phyloP scores from a whole-genome alignment of 2,329 filamentous ascomycete genomes.

The Pseudogymnoascus sp. region DNA sequence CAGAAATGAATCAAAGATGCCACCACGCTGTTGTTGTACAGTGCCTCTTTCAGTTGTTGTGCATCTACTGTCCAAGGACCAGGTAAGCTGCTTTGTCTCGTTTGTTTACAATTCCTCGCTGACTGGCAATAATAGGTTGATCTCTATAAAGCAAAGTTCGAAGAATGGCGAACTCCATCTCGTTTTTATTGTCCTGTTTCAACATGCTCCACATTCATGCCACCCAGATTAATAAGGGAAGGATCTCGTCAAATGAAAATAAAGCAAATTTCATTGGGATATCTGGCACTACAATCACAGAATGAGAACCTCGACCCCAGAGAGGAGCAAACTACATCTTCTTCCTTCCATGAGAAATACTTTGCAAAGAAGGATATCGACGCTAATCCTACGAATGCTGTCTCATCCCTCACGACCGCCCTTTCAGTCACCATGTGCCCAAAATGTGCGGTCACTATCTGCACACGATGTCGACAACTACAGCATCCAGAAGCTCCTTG shows the following conservation, averaged over 20 bases:
- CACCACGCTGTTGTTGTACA: constrained; percentile 37
- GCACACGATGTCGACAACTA: constrained; percentile 35
- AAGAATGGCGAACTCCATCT: constrained; percentile 39
- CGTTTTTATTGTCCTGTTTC: constrained; percentile 42
- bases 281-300: not conserved
- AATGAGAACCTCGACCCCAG: not conserved
- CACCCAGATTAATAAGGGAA: constrained; percentile 23
- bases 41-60: constrained; percentile 36
- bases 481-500: constrained; percentile 33
- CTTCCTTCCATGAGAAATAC: not conserved
- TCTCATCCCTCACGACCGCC: not conserved
- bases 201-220: constrained; percentile 42
- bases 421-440: constrained; percentile 34
- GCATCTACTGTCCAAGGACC: constrained; percentile 29
- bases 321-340: not conserved
- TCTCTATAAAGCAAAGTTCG: constrained; percentile 36
- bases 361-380: not conserved
- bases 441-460: constrained; percentile 36
- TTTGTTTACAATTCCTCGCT: not conserved
- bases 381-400: no score
- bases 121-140: constrained; percentile 15
- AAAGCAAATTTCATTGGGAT: not conserved
- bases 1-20: constrained; percentile 35
- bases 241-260: not conserved
- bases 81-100: constrained; percentile 18